These are phyloP conservation scores for Kandelia obovata DNA, from an alignment of 345 rosid genomes.

Conservation along the genomic window DNA sequence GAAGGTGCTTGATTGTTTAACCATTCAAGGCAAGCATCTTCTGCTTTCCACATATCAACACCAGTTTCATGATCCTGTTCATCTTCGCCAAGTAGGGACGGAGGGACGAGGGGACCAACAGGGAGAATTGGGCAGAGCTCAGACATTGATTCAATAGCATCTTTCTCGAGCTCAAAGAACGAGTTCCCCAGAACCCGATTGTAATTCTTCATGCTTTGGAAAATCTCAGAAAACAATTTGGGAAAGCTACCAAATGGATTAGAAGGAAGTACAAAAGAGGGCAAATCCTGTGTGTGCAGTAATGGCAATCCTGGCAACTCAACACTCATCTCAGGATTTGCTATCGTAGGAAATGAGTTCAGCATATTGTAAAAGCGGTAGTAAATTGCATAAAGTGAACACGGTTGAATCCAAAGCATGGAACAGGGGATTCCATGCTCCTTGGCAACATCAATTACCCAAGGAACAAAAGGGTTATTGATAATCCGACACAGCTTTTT, in stretches of 20 bases:
- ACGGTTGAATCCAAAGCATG: conserved; percentile 57
- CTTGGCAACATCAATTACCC: conserved; percentile 44
- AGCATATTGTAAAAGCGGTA: conserved; percentile 35
- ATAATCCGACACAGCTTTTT: conserved; percentile 44
- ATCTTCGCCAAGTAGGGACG: conserved; percentile 30
- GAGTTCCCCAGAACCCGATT: conserved; percentile 48
- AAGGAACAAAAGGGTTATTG: conserved; percentile 46
- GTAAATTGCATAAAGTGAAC: conserved; percentile 39
- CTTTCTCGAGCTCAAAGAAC: conserved; percentile 43
- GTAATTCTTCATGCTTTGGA: conserved; percentile 30
- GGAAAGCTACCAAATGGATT: conserved; percentile 25
- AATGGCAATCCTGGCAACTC: conserved; percentile 43
- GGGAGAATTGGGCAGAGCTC: conserved; percentile 40
- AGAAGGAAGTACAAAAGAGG: conserved; percentile 44
- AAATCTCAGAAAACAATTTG: conserved; percentile 17
- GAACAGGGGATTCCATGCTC: conserved; percentile 40
- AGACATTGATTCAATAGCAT: conserved; percentile 28
- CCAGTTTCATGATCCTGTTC: conserved; percentile 23
- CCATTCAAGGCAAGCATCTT: conserved; percentile 45
- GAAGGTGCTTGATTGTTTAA: conserved; percentile 25
- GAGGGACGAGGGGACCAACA: conserved; percentile 50
- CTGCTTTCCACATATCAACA: conserved; percentile 38
- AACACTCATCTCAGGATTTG: conserved; percentile 25
- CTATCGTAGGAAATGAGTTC: conserved; percentile 29
- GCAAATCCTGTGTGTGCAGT: conserved; percentile 38